A percentile compares a stretch with the other conserved stretches of the same genome.
phyloP scores from a whole-genome alignment of 2,329 filamentous ascomycete species.

The Cladosporium phlei region DNA sequence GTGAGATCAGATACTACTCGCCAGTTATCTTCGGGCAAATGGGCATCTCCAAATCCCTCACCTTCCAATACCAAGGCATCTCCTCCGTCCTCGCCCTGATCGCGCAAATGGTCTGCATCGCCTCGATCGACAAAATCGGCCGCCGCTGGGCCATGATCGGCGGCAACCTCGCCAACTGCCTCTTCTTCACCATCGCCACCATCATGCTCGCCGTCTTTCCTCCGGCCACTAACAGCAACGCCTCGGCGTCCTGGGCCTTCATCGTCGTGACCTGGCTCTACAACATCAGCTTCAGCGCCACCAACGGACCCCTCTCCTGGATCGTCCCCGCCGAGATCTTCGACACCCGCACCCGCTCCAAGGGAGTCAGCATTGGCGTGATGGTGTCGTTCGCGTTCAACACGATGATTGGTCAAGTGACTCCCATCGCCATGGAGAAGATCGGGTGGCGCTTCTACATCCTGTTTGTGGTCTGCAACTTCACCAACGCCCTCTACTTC shows the following conservation, averaged over 20 bases:
- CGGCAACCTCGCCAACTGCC: constrained; percentile 66
- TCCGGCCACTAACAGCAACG: constrained; percentile 47
- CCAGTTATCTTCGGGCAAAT: constrained; percentile 59
- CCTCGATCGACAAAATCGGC: constrained; percentile 64
- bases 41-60: constrained; percentile 60
- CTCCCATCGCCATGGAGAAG: constrained; percentile 54
- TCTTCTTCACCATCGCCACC: constrained; percentile 67
- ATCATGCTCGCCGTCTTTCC: constrained; percentile 57
- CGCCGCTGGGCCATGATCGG: constrained; percentile 67
- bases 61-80: constrained; percentile 71
- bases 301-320: constrained; percentile 64
- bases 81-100: constrained; percentile 66
- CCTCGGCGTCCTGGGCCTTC: constrained; percentile 62
- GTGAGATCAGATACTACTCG: not conserved
- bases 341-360: constrained; percentile 68
- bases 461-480: constrained; percentile 64
- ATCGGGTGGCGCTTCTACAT: constrained; percentile 56
- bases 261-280: constrained; percentile 74
- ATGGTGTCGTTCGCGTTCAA: constrained; percentile 70
- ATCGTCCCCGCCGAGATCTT: constrained; percentile 47
- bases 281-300: constrained; percentile 70
- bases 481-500: constrained; percentile 64
- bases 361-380: constrained; percentile 69
- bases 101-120: constrained; percentile 63
- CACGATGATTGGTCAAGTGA: constrained; percentile 68